phyloP scores from a whole-genome alignment of 768 basidiomycete genomes.

The Ramaria sp. region DNA sequence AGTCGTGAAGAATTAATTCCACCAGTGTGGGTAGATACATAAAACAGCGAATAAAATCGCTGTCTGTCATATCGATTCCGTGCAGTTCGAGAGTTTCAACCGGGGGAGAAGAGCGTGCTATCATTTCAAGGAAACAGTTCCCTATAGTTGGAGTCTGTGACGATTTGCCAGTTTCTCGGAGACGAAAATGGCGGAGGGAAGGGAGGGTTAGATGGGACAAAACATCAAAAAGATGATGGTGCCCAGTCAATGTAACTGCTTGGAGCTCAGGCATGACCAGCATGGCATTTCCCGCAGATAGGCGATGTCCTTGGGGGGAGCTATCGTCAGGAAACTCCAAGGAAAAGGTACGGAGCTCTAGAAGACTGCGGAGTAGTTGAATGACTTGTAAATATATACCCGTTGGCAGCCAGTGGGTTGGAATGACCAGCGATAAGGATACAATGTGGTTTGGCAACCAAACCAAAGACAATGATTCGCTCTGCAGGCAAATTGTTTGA shows the following conservation, averaged over 20 bases:
- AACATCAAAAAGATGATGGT: background rate
- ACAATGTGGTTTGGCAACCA: background rate
- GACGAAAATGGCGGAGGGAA: background rate
- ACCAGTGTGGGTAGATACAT: slow-evolving; percentile 28
- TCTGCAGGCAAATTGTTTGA: background rate
- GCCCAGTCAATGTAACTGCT: background rate
- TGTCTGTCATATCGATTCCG: slow-evolving; percentile 34
- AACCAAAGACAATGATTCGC: background rate
- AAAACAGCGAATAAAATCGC: slow-evolving; percentile 28
- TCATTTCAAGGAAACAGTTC: background rate
- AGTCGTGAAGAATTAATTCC: slow-evolving; percentile 46
- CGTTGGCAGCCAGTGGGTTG: background rate
- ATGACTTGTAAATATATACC: background rate
- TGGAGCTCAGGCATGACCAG: background rate
- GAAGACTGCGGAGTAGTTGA: background rate
- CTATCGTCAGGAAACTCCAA: background rate
- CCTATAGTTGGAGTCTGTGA: background rate
- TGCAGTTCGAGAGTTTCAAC: slow-evolving; percentile 37
- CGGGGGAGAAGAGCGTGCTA: slow-evolving; percentile 17
- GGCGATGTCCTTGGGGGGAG: background rate
- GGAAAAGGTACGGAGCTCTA: background rate
- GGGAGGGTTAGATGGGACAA: background rate
- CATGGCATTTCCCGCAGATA: background rate
- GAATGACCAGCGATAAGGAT: background rate
- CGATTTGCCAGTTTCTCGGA: background rate